Conservation (phyloP, 371 early-diverging fungal species). For the Astathelohania contejeani region DNA sequence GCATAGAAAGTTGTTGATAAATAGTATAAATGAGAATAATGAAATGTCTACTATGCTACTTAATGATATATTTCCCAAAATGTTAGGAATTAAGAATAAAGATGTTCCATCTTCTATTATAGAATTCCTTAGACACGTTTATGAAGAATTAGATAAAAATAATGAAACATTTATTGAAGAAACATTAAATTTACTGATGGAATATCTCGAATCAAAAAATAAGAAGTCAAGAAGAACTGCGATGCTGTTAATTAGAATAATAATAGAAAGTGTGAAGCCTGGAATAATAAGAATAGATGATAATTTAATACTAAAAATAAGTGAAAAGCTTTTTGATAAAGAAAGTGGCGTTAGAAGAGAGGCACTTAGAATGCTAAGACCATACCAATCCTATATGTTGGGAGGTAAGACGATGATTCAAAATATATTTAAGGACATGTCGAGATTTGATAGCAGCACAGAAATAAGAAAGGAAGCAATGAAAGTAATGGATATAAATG, state of each 20-base stretch:
- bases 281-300: neutral
- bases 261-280: neutral
- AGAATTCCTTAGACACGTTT: slow-evolving; percentile 14
- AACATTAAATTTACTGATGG: slow-evolving; percentile 10
- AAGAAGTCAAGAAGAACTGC: slow-evolving; percentile 17
- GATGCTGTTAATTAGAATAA: slow-evolving; percentile 4
- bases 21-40: neutral
- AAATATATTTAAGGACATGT: slow-evolving; percentile 31
- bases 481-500: slow-evolving; percentile 11
- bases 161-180: neutral
- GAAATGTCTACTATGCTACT: slow-evolving; percentile 3
- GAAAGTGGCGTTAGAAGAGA: slow-evolving; percentile 38
- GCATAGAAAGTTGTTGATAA: neutral
- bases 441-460: slow-evolving; percentile 21
- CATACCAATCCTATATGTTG: slow-evolving; percentile 22
- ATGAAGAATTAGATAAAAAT: slow-evolving; percentile 12
- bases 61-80: slow-evolving; percentile 4
- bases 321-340: slow-evolving; percentile 40
- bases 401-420: slow-evolving; percentile 14
- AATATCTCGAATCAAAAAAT: slow-evolving; percentile 9
- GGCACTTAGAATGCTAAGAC: slow-evolving; percentile 19
- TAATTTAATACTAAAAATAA: slow-evolving; percentile 18
- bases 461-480: slow-evolving; percentile 25
- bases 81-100: slow-evolving; percentile 13
- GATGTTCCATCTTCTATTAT: slow-evolving; percentile 19